Evolutionary conservation across 257 asterid species (phyloP), one percentile per base, ranked within the genome.

Genomic region (Nicotiana knightiana): DNA sequence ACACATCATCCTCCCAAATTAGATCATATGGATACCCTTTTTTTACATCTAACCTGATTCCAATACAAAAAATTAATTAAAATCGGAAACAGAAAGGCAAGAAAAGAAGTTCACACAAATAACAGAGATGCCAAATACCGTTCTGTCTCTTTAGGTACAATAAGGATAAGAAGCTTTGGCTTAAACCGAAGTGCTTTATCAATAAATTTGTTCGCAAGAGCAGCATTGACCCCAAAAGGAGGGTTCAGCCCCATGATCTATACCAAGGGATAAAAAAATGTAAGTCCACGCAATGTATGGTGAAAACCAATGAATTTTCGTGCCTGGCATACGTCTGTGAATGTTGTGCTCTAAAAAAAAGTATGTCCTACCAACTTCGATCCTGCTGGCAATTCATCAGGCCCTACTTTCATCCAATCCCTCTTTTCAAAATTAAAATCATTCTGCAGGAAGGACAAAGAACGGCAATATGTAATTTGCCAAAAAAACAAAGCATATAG

Each of bases 161-260:
- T 92, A 48, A 96, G 97, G 86, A 96, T 90, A 67, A 96, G 86
- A 76, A 96, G 93, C 88, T 96, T 96, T 16, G 99, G 99, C 82
- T 88, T 94, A 86, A 96, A 96, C 86, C 87, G 85, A 18, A 94
- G 98, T 63, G 99, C 99, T 89, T 94, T 94, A 66, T 87, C 83
- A 67, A 96, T 87, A 87, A 96, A 94, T 82, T 76, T 83, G 77
- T 92, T 91, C 48, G 98, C 99, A 81, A 92, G 98, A 61, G 82
- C 67, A 73, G 93, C 97, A 76, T 92, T 85, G 68, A 90, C 87
- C 66, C 99, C 98, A 85, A 91, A 96, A 37, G 99, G 98, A 65
- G 99, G 99, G 88, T 96, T 94, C 87, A 96, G 84, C 83, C 99
- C 98, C 93, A 96, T 94, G 84, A 96, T 92, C 99, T 96, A 84